Conservation (phyloP, 2,329 filamentous ascomycete genomes). For the Talaromyces islandicus region DNA sequence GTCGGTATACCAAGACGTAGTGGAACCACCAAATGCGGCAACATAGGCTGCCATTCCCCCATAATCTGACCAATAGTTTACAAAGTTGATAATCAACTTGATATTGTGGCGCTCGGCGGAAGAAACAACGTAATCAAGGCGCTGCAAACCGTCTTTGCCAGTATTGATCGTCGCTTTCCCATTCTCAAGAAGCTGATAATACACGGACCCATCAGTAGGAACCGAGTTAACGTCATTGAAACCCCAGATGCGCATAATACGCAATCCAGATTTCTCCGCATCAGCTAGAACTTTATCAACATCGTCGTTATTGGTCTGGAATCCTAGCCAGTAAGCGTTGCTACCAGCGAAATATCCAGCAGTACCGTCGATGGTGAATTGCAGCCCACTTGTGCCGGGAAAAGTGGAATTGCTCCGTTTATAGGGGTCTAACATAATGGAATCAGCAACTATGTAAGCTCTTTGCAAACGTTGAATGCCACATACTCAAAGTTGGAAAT, state of each 20-base stretch:
- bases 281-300: constrained; percentile 38
- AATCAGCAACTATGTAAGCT: neutral
- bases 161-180: constrained; percentile 53
- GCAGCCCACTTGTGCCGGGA: constrained; percentile 18
- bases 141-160: constrained; percentile 56
- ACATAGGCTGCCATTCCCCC: constrained; percentile 58
- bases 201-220: constrained; percentile 39
- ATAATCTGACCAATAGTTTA: constrained; percentile 66
- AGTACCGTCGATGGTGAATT: constrained; percentile 35
- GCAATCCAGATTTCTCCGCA: constrained; percentile 36
- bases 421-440: neutral
- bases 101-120: constrained; percentile 55
- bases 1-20: constrained; percentile 54
- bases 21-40: constrained; percentile 47
- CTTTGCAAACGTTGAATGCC: neutral
- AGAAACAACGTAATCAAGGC: constrained; percentile 59
- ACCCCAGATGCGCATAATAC: constrained; percentile 49
- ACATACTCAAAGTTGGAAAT: neutral
- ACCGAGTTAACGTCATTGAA: constrained; percentile 45
- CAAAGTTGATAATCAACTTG: constrained; percentile 53
- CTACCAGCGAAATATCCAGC: constrained; percentile 43
- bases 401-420: constrained; percentile 12
- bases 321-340: constrained; percentile 50
- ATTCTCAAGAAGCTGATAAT: constrained; percentile 35
- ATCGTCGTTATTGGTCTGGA: constrained; percentile 44